Evolutionary conservation across 345 rosid species (phyloP), one percentile per base, ranked within the genome.

Genomic region (Sisymbrium altissimum): DNA sequence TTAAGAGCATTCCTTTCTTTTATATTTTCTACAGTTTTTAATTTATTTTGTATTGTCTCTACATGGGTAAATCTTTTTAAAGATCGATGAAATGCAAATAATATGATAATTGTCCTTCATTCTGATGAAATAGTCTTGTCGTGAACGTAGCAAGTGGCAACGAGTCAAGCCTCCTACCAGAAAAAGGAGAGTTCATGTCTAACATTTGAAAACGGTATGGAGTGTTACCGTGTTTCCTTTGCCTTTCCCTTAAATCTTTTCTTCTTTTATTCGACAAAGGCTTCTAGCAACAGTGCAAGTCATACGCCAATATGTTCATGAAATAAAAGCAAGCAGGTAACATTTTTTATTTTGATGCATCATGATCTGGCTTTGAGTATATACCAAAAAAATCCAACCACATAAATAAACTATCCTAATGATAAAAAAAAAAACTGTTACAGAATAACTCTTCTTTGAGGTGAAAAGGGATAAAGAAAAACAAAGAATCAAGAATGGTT

Each of bases 271-370:
- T 60, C 30, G 40, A 49, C 79, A 55, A 79, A 73, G 85, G 78
- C 83, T 40, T 40, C 83, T 33, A 66, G 70, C 67, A 80, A 70
- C 76, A 75, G 48, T 48, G 84, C 81, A 56, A 9, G 29, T 35
- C 3, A 36, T 36, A 55, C 12, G 17, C 60, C 38, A 45, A 76
- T 32, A 11, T 60, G 53, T 17, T 64, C 11, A 9, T 50, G 18
- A 43, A 43, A 23, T 56, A 13, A 61, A 32, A 57, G 29, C 29
- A 27, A 32, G 7, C 30, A 60, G 50, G 38, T 27, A 48, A 48
- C 30, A 1, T 9, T 64, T n/a, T 65, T 72, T 49, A 48, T 66
- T 66, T 48, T 66, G 67, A 39, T 57, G 70, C 32, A 9, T 38
- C 7, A 38, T 57, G 66, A 57, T 56, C 52, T 57, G 50, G 25